Base-by-base conservation (phyloP, 2,329 filamentous ascomycete genomes). In the Colletotrichum ledebouriae region DNA sequence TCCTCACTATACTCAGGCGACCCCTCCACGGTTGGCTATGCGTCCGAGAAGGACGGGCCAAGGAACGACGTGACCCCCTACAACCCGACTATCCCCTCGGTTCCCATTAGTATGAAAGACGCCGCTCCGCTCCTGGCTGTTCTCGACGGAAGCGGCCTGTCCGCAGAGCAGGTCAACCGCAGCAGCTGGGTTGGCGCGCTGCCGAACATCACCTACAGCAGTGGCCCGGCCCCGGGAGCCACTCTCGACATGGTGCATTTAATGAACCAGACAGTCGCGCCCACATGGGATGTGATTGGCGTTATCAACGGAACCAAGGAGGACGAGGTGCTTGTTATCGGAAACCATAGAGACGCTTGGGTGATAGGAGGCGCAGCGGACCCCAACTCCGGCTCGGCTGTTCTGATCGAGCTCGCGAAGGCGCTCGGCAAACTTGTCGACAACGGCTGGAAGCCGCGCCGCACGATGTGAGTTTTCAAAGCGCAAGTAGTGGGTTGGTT, bases 321-420 rank as follows among this genome's bases (percentile, higher is more conserved):
- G 0, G 72, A 75, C 39, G 73, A 80, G 42, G 83, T 84, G 5
- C 76, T 86, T 15, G 75, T 86, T 33, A 78, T 86, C 25, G 84
- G 84, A 3, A 86, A 86, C 42, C 85, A 86, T 67, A 80, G 84
- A 11, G 85, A 87, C 74, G 85, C 85, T 0, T 87, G 85, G 85
- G 83, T 86, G 10, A 77, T 84, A 29, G 84, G 85, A 5, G 85
- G 84, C 3, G 85, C 84, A 1, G 82, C 81, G 0, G 85, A 87
- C 59, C 84, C 85, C 2, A 86, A 86, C 49, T 83, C 80, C 10
- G 85, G 85, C 1, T 82, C 80, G 3, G 82, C 84, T 1, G 78
- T 85, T 3, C 74, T 86, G 37, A 78, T 85, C 33, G 85, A 86
- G 63, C 73, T 86, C 4, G 79, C 82, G 3, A 84, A 82, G 59